Base-by-base conservation (phyloP, 441 rosid species). In the Daphne laureola region DNA sequence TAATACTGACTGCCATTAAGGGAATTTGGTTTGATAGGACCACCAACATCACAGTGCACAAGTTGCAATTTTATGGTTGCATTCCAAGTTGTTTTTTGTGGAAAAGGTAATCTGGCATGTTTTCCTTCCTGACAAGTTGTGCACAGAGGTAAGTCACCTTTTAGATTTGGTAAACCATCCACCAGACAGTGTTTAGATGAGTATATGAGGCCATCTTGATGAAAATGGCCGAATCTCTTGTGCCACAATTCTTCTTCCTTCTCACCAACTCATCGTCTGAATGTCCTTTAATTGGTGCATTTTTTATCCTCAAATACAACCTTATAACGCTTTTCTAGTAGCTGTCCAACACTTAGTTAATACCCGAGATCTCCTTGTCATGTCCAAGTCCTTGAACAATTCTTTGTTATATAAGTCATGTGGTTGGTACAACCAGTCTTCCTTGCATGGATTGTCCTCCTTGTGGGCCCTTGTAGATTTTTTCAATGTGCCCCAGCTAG, bases 201-300 rank as follows among this genome's bases (percentile, higher is more conserved):
- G 7, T 14, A 47, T 3, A 62, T 27, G 1, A 62, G 15, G 1
- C 12, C 38, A 0, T 0, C 13, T 25, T 62, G 51, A 43, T 48
- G 44, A 42, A 49, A 54, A 1, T 62, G 49, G 35, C 67, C 5
- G 3, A 62, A 40, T n/a, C 23, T 18, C 23, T 18, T 18, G 23
- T 18, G 23, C 23, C 23, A 18, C 23, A 18, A 18, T 18, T 18
- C 25, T 48, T 54, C 43, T 47, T 54, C 55, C 12, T 45, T 18
- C 23, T 18, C 3, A 46, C 2, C 49, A 14, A 1, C 49, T 46
- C 17, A 2, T 14, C 2, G 1, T 8, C 17, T 14, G 6, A 2
- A 5, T 12, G 9, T 14, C 6, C 49, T 14, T 46, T 14, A 46
- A 46, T 46, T 46, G 5, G 11, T 46, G 4, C 49, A 46, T 2